Evolutionary conservation across 1,139 yeast genomes (phyloP), one percentile per base, ranked within the genome.

Genomic region (Nadsonia starkeyi-henricii): DNA sequence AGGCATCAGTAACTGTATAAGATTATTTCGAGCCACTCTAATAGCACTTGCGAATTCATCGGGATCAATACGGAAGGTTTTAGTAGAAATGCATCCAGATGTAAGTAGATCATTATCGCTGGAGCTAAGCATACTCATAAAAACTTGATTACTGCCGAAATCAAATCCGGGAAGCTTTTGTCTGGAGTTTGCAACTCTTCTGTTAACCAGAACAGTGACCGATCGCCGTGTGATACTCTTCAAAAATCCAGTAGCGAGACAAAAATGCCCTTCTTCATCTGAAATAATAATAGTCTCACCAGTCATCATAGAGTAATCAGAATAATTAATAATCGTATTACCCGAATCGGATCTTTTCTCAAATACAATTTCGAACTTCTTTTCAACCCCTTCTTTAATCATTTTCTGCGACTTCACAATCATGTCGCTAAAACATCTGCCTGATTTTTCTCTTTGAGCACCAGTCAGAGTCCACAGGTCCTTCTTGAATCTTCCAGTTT

Each of bases 191-290:
- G 72, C 64, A 44, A 82, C 71, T 54, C 76, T 70, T 53, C 81
- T 69, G 46, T 71, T 70, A 1, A 82, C 73, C 1, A 73, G 60
- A 1, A 83, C 66, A 42, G 59, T 66, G 42, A 67, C 56, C 45
- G 57, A 54, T n/a, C 60, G 60, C n/a, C 57, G 58, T n/a, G 54
- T 56, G 37, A 85, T 65, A 2, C 64, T 58, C 12, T 69, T 63
- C 3, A 88, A 70, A 46, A 63, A 64, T 0, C 95, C 96, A 50
- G 71, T 71, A 1, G 88, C 78, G 28, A 88, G 60, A 0, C 86
- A 84, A 62, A 81, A 80, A 61, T 82, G 88, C 1, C 95, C 95
- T 0, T 64, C 56, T 57, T 85, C 94, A 61, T 85, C 95, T 58
- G 96, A 85, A 1, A 88, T 68, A 20, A 83, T 71, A 1, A 89